phyloP scores from a whole-genome alignment of 768 basidiomycete species.

The Mycena rosella region DNA sequence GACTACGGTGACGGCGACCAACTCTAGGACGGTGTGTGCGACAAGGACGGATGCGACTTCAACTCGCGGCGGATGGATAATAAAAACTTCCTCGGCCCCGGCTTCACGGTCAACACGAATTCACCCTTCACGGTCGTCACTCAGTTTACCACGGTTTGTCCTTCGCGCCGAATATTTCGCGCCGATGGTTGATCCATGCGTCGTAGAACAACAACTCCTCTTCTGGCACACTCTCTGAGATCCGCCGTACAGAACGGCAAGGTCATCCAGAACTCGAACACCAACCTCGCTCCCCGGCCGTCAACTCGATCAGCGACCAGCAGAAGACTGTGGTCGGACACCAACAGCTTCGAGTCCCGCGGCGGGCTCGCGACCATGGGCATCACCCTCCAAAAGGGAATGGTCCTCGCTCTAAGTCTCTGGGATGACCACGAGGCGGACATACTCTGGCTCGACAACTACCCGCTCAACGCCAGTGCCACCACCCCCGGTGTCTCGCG shows the following conservation, averaged over 20 bases:
- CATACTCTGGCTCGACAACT: slow-evolving; percentile 59
- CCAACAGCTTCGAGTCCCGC: slow-evolving; percentile 49
- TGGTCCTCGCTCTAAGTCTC: slow-evolving; percentile 53
- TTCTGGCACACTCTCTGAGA: slow-evolving; percentile 63
- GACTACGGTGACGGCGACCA: slow-evolving; percentile 51
- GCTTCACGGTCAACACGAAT: slow-evolving; percentile 63
- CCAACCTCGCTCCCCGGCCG: slow-evolving; percentile 51
- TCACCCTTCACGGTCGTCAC: slow-evolving; percentile 68
- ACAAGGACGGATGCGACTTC: slow-evolving; percentile 72
- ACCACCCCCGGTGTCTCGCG: slow-evolving; percentile 49
- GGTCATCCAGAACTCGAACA: slow-evolving; percentile 64
- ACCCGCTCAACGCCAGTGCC: slow-evolving; percentile 41
- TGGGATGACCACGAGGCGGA: slow-evolving; percentile 57
- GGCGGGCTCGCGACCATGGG: slow-evolving; percentile 49
- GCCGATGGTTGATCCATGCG: no score
- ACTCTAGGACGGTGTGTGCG: slow-evolving; percentile 62
- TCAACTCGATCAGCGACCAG: slow-evolving; percentile 61
- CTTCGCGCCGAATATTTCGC: no score
- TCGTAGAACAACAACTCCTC: slow-evolving; percentile 48
- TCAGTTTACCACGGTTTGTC: slow-evolving; percentile 59
- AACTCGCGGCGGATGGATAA: slow-evolving; percentile 70
- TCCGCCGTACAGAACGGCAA: slow-evolving; percentile 67
- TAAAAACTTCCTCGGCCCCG: slow-evolving; percentile 60
- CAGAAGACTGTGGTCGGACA: slow-evolving; percentile 59
- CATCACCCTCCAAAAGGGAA: slow-evolving; percentile 47